Conservation (phyloP, 495 filamentous ascomycete genomes). For the Talaromyces liani region DNA sequence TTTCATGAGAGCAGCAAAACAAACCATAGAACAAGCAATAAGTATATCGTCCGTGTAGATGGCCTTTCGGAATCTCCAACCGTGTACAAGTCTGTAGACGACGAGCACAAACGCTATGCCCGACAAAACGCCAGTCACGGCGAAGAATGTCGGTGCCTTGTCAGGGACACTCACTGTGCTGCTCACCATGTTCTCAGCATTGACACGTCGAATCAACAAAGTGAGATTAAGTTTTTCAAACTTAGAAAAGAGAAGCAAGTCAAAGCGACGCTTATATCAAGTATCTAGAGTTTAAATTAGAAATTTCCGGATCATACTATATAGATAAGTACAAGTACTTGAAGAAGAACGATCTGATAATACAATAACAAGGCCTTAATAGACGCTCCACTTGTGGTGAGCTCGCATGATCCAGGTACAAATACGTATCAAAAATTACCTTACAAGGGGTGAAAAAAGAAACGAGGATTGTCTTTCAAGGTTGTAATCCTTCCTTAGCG, state of each 20-base stretch:
- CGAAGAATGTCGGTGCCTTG: slow-evolving; percentile 12
- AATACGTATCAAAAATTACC: background rate
- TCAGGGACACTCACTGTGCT: slow-evolving; percentile 9
- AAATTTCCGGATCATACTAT: background rate
- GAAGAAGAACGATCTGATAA: background rate
- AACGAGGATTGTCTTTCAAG: background rate
- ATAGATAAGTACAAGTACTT: background rate
- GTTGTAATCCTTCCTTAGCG: background rate
- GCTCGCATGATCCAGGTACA: background rate
- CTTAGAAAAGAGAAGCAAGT: background rate
- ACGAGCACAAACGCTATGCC: slow-evolving; percentile 22
- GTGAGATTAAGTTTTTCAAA: background rate
- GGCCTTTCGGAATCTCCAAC: background rate
- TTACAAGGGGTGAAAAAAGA: background rate
- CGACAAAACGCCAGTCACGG: slow-evolving; percentile 15
- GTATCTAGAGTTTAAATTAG: background rate
- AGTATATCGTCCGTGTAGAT: slow-evolving; percentile 13
- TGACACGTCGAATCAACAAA: background rate
- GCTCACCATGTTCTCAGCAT: background rate
- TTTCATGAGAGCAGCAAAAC: background rate
- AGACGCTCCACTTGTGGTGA: background rate
- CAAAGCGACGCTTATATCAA: background rate
- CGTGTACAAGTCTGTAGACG: slow-evolving; percentile 13
- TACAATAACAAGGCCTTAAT: background rate
- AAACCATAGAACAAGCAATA: slow-evolving; percentile 13